Base-by-base conservation (phyloP, 805 yeast genomes). In the Candida insectalens region DNA sequence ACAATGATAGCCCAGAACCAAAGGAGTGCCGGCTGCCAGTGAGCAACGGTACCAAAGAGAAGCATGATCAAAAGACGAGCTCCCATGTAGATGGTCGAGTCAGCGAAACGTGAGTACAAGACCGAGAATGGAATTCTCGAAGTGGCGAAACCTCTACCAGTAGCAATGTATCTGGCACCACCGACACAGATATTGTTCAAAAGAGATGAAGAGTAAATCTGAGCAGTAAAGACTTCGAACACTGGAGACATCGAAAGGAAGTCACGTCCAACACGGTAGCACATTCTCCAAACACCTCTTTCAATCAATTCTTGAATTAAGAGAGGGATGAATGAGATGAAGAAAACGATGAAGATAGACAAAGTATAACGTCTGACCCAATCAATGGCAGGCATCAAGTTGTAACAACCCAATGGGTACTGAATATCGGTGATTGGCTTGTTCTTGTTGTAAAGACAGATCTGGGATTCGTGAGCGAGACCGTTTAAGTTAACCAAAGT, bases 1-100 rank as follows among this genome's bases (percentile, higher is more conserved):
- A 87, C 69, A 47, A 87, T 66, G 14, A 95, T 81, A 39, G 92
- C 80, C 96, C 97, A 92, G 75, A 92, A 92, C 96, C 96, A 92
- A 43, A 89, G 61, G 48, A 92, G 67, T 28, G 96, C 83, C 17
- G 95, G 81, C 62, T 84, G 94, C 97, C 97, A 82, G 51, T 75
- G 77, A 19, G 87, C 69, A 47, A 76, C 74, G 14, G 87, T 71
- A 51, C 83, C 85, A 41, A 79, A 79, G 40, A 79, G 57, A 43
- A 81, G 67, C 69, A 81, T 74, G 54, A 82, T 54, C 72, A 79
- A 65, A 33, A 76, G 72, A 67, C 88, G 75, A 15, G 84, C 79
- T 62, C 94, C 94, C 77, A 79, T 71, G 58, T 82, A 82, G 56
- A 82, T 81, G 25, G 89, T 81, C 19, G 85, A 77, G 40, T 79